These are phyloP conservation scores for Excoecaria agallocha DNA, from an alignment of 345 rosid genomes.

Conservation along the genomic window DNA sequence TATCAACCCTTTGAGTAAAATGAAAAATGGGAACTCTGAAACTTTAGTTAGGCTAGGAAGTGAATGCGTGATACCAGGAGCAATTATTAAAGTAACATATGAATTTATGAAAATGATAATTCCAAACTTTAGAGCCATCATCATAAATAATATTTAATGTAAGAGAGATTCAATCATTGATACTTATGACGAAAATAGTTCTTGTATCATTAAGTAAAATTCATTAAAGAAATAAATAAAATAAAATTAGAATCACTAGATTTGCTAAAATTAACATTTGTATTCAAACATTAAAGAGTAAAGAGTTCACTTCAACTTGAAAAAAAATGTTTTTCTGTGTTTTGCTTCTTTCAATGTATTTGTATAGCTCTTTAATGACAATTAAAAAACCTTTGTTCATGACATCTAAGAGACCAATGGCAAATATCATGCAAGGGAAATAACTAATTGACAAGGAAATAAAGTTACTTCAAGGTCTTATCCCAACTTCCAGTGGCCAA, in stretches of 20 bases:
- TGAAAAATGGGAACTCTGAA: neutral
- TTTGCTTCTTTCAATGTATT: neutral
- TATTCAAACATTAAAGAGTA: neutral
- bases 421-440: neutral
- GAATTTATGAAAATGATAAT: too few species aligned
- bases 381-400: neutral
- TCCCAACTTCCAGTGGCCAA: conserved; percentile 93
- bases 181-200: neutral
- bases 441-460: neutral
- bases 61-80: neutral
- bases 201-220: neutral
- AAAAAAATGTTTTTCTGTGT: neutral
- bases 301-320: neutral
- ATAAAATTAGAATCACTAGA: neutral
- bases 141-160: too few species aligned
- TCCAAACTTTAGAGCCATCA: neutral
- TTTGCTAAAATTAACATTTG: too few species aligned
- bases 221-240: neutral
- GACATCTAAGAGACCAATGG: conserved; percentile 4
- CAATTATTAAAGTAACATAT: neutral
- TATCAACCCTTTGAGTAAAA: neutral
- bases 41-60: neutral
- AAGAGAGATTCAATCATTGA: neutral
- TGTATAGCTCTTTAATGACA: neutral
- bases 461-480: conserved; percentile 73